Conservation (phyloP, 306 rosid genomes). For the Lupinus albus region DNA sequence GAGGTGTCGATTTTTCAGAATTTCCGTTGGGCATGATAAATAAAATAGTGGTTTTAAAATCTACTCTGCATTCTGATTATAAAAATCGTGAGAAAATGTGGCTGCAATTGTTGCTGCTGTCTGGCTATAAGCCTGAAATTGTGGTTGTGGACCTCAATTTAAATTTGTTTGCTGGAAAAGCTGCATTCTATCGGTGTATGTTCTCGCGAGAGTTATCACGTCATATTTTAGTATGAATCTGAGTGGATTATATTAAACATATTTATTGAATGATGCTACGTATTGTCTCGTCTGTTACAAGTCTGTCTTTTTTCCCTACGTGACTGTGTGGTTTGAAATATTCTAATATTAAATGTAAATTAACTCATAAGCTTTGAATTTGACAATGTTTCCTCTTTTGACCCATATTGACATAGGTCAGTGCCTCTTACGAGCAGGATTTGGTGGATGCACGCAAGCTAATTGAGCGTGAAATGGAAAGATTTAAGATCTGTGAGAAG, state of each 20-base stretch:
- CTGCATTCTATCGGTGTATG: conserved; percentile 1
- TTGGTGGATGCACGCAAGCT: conserved; percentile 94
- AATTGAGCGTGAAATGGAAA: conserved; percentile 98
- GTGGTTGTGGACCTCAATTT: neutral
- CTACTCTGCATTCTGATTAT: neutral
- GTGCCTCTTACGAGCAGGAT: conserved; percentile 98
- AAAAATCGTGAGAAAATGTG: neutral
- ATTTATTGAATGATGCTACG: conserved; percentile 12
- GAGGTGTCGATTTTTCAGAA: neutral
- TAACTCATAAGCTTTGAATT: conserved; percentile 29
- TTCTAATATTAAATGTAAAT: conserved; percentile 4
- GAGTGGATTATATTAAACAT: conserved; percentile 12
- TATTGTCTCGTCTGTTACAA: conserved; percentile 10
- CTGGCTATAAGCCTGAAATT: neutral
- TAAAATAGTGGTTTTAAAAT: neutral
- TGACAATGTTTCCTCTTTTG: conserved; percentile 44
- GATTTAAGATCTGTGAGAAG: conserved; percentile 94
- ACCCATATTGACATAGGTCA: conserved; percentile 65
- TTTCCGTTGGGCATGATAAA: neutral
- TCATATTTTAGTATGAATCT: conserved; percentile 13
- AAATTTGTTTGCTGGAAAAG: conserved; percentile 7
- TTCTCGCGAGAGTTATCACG: neutral
- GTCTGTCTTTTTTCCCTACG: neutral
- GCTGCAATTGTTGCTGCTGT: neutral
- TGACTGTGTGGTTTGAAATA: no score